Percentiles rank a stretch among this genome's conserved stretches.
These are phyloP conservation scores for Conticribra guillardii DNA, from an alignment of 108 stramenopile species.

Conservation along the genomic window DNA sequence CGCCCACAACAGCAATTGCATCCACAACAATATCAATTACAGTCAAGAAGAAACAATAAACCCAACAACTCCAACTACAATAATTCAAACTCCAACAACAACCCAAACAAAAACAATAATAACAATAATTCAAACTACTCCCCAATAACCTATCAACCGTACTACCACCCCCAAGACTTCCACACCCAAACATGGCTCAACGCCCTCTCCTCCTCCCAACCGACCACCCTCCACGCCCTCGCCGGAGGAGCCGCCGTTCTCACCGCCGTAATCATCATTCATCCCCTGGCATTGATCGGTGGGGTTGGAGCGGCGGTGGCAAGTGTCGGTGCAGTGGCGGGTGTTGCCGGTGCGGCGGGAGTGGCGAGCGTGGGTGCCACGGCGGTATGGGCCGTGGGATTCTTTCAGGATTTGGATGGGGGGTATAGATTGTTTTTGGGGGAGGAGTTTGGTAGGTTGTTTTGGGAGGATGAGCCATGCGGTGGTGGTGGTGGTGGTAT, in stretches of 20 bases:
- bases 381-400: constrained; percentile 49
- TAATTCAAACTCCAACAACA: too few relatives aligned
- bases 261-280: constrained; percentile 25
- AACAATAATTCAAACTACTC: too few relatives aligned
- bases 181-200: constrained; percentile 21
- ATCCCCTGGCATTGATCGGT: constrained; percentile 28
- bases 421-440: constrained; percentile 35
- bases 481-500: not conserved
- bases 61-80: too few relatives aligned
- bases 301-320: constrained; percentile 15
- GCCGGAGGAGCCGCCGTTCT: constrained; percentile 17
- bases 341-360: too few relatives aligned
- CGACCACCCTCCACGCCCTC: constrained; percentile 8
- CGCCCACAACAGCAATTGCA: too few relatives aligned
- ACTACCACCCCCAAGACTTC: constrained; percentile 15
- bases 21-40: too few relatives aligned
- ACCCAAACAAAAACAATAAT: too few relatives aligned
- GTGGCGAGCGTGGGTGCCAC: constrained; percentile 33
- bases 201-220: constrained; percentile 8
- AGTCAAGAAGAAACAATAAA: too few relatives aligned
- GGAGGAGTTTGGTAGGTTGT: constrained; percentile 41
- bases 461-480: constrained; percentile 39
- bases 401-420: constrained; percentile 29
- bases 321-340: too few relatives aligned
- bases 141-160: constrained; percentile 11